Percentiles rank a stretch among this genome's conserved stretches.
phyloP scores from a whole-genome alignment of 2,329 filamentous ascomycete genomes.

The Chlorencoelia australis region DNA sequence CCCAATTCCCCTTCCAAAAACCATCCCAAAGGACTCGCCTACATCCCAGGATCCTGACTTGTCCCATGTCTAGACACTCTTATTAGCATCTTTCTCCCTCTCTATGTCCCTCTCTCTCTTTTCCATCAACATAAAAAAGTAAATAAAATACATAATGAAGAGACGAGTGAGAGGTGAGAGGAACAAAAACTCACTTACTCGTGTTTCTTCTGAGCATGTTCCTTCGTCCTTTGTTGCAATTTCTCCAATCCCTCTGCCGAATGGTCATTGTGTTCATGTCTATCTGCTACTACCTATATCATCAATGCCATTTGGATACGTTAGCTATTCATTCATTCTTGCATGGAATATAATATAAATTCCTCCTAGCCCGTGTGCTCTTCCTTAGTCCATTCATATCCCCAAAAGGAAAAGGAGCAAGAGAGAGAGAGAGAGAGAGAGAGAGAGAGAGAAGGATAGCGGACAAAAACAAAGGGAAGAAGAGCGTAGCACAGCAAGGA shows the following conservation, averaged over 20 bases:
- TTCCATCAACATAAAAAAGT: conserved; percentile 1
- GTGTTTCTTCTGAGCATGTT: conserved; percentile 20
- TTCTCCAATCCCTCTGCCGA: conserved; percentile 37
- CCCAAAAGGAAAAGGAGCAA: not conserved
- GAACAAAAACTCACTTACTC: conserved; percentile 23
- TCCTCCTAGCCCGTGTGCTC: too few relatives aligned
- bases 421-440: not conserved
- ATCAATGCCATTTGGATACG: too few relatives aligned
- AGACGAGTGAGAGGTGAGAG: not conserved
- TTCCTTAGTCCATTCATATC: not conserved
- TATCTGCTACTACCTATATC: conserved; percentile 19
- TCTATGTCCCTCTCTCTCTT: too few relatives aligned
- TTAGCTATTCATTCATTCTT: too few relatives aligned
- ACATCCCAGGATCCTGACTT: conserved; percentile 19
- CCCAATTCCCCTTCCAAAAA: not conserved
- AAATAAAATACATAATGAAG: not conserved
- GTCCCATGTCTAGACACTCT: conserved; percentile 17
- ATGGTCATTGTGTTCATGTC: conserved; percentile 8
- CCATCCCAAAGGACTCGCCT: not conserved
- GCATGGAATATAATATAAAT: too few relatives aligned
- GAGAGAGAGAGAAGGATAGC: not conserved
- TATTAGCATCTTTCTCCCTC: conserved; percentile 4
- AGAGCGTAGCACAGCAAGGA: too few relatives aligned
- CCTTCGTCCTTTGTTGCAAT: conserved; percentile 44
- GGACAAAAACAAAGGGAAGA: conserved; percentile 9